Conservation (phyloP, 2,329 filamentous ascomycete species). For the Pseudogymnoascus sp. region DNA sequence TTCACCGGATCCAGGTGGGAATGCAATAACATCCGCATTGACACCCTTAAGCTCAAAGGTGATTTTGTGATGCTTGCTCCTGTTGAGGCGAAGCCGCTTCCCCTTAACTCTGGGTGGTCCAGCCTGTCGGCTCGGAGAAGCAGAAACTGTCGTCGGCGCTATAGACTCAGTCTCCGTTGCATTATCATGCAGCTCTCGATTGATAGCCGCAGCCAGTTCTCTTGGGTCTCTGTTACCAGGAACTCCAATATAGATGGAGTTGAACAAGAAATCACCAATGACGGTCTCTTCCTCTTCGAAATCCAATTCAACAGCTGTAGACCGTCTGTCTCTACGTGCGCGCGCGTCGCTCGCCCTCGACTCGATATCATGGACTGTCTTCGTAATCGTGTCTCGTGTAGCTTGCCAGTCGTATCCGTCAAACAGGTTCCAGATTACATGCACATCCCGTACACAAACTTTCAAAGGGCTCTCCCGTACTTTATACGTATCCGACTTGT, state of each 20-base stretch:
- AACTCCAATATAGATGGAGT: slow-evolving; percentile 96
- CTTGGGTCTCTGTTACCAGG: slow-evolving; percentile 77
- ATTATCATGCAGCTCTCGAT: slow-evolving; percentile 77
- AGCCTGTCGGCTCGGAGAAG: slow-evolving; percentile 44
- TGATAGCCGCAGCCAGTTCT: slow-evolving; percentile 76
- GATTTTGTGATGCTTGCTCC: slow-evolving; percentile 90
- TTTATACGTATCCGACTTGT: slow-evolving; percentile 52
- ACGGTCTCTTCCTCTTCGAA: slow-evolving; percentile 75
- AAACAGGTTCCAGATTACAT: slow-evolving; percentile 95
- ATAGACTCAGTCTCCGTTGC: slow-evolving; percentile 85
- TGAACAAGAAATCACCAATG: slow-evolving; percentile 94
- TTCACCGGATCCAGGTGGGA: slow-evolving; percentile 67
- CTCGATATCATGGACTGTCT: slow-evolving; percentile 84
- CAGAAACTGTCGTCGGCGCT: slow-evolving; percentile 63
- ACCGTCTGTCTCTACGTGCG: slow-evolving; percentile 44
- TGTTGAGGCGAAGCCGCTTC: slow-evolving; percentile 63
- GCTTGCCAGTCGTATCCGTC: slow-evolving; percentile 95
- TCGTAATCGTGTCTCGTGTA: slow-evolving; percentile 77
- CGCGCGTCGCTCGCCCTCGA: slow-evolving; percentile 69
- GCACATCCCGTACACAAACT: slow-evolving; percentile 73
- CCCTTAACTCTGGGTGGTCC: slow-evolving; percentile 29
- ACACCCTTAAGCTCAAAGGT: slow-evolving; percentile 86
- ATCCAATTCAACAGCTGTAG: slow-evolving; percentile 45
- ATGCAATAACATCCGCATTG: slow-evolving; percentile 72
- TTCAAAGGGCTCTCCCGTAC: slow-evolving; percentile 63